Evolutionary conservation across 164 flowering plant species (phyloP).

Genomic region (Umbilicus rupestris): DNA sequence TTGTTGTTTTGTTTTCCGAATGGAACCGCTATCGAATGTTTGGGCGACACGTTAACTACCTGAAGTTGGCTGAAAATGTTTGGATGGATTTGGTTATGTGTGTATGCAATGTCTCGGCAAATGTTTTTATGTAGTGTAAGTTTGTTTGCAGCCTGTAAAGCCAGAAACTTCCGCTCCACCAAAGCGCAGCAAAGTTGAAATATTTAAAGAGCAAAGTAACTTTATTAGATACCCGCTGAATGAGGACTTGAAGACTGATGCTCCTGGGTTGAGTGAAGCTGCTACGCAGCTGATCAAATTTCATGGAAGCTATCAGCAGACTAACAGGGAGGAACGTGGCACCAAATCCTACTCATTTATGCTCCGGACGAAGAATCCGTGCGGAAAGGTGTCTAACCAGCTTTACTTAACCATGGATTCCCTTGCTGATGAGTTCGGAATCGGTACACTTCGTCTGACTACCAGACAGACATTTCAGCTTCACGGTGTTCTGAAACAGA

Average conservation of each 20-base stretch:
- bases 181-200: slow-evolving; percentile 95
- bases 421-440: slow-evolving; percentile 94
- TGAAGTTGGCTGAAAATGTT: no score
- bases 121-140: background rate
- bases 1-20: no score
- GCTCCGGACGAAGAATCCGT: slow-evolving; percentile 95
- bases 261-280: slow-evolving; percentile 77
- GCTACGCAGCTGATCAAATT: slow-evolving; percentile 93
- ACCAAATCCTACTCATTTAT: slow-evolving; percentile 69
- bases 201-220: slow-evolving; percentile 87
- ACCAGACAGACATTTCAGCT: slow-evolving; percentile 98
- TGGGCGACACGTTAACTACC: no score
- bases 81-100: background rate
- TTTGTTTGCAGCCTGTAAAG: slow-evolving; percentile 63
- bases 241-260: slow-evolving; percentile 81
- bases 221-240: slow-evolving; percentile 88
- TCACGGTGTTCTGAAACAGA: slow-evolving; percentile 85
- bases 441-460: slow-evolving; percentile 87
- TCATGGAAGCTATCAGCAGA: slow-evolving; percentile 96
- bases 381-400: slow-evolving; percentile 84
- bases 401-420: slow-evolving; percentile 93
- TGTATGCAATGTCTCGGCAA: no score
- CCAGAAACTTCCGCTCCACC: slow-evolving; percentile 41
- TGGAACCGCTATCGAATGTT: no score
- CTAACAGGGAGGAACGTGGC: slow-evolving; percentile 78